Evolutionary conservation across 805 yeast genomes (phyloP), one percentile per base, ranked within the genome.

Genomic region (Yamadazyma akitaensis): DNA sequence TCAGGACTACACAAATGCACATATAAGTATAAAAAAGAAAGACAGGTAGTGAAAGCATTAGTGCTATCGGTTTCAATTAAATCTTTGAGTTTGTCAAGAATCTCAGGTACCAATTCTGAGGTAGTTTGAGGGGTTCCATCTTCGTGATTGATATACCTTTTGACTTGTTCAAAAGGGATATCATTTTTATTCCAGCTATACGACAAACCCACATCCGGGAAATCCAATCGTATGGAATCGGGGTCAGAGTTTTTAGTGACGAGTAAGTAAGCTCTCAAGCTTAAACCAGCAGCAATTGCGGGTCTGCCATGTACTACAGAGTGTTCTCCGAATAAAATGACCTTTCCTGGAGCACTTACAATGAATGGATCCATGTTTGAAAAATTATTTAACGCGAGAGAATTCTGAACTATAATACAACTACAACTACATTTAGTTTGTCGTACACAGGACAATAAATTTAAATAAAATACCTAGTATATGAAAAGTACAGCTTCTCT

Each of bases 261-360:
- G 17, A 86, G 67, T 7, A 91, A 65, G 57, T 88, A 92, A 0
- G 97, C 87, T 57, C 97, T 77, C 48, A 94, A 70, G 6, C 94
- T 84, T 9, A 92, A 77, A 3, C 97, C 94, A 0, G 98, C 97
- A 1, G 99, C 98, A 43, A 94, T 87, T 11, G 97, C 98, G 1
- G 97, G 97, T 70, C 83, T 87, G 39, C 87, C 84, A 62, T 87
- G 88, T 0, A 94, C 99, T 1, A 95, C 98, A 7, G 97, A 87
- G 60, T 94, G 99, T 61, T 94, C 99, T 18, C 99, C 99, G 63
- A 91, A 94, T 31, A 94, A 75, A 56, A 94, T 94, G 38, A 90
- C 96, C 60, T 94, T 94, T 3, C 99, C 99, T 0, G 99, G 99
- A 0, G 99, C 94, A 44, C 96, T 87, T 1, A 89, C 88, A 42